Percentiles rank a stretch among this genome's conserved stretches.
These are phyloP conservation scores for Takashimella koratensis DNA, from an alignment of 1,284 basidiomycete genomes.

Conservation along the genomic window DNA sequence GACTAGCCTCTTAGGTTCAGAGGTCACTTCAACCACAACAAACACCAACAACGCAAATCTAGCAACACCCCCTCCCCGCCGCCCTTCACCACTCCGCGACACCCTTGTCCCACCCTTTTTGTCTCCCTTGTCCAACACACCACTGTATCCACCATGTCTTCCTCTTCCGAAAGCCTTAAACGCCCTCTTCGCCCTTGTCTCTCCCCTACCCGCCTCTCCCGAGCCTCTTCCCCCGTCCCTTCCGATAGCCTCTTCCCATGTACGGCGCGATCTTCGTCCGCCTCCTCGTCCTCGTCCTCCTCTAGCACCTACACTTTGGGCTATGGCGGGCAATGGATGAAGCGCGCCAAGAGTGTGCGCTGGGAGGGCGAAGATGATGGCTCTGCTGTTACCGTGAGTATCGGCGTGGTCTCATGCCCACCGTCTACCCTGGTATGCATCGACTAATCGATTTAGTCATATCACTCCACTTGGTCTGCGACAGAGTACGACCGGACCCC, in stretches of 20 bases:
- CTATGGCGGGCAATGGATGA: constrained; percentile 14
- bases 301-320: constrained; percentile 6
- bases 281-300: constrained; percentile 8
- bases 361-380: constrained; percentile 36
- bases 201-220: constrained; percentile 26
- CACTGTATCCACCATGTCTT: background rate
- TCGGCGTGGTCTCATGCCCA: background rate
- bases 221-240: constrained; percentile 11
- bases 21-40: too few species aligned
- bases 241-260: constrained; percentile 6
- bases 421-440: background rate
- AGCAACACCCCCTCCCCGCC: too few species aligned
- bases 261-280: constrained; percentile 21
- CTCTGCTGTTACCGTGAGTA: constrained; percentile 39
- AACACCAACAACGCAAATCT: background rate
- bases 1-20: background rate
- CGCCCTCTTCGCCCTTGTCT: constrained; percentile 36
- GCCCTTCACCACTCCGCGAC: background rate
- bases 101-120: background rate
- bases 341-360: constrained; percentile 37
- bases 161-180: background rate
- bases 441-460: constrained; percentile 23
- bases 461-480: constrained; percentile 45
- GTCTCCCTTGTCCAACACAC: background rate
- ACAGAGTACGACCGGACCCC: constrained; percentile 50